Base-by-base conservation (phyloP, 768 basidiomycete genomes). In the Candolleomyces efflorescens region DNA sequence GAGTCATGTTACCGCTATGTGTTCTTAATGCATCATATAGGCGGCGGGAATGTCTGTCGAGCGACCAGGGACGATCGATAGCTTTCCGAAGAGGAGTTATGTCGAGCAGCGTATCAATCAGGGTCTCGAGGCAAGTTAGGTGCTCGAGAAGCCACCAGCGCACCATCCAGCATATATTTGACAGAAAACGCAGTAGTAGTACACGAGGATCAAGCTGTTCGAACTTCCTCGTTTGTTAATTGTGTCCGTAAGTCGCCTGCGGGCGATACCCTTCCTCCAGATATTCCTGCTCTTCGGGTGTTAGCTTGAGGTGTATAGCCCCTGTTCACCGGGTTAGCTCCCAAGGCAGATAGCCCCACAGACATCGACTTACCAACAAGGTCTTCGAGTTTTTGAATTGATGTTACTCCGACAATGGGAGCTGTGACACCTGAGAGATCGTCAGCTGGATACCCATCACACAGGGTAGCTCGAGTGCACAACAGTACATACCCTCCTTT, bases 21-120 rank as follows among this genome's bases (percentile, higher is more conserved):
- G 32, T 5, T 32, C 1, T 32, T 32, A 11, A 32, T 11, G 5
- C 32, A 43, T 11, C 41, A 5, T 43, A 1, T 60, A 84, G 83
- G 84, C 83, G 15, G 82, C 84, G 6, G 84, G 78, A 2, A 81
- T 85, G 71, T 86, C 82, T 57, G 82, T 83, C 12, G 83, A 85
- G 67, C 78, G 72, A 56, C 67, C 68, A 5, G 83, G 84, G 0
- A 82, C 84, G 2, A 79, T 84, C 62, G 82, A 84, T 55, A 84
- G 82, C 61, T 77, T 84, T 59, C 84, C 84, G 3, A 66, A 59
- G 13, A 64, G 67, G 46, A 64, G 55, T 2, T 76, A 79, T 55
- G 78, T 84, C 2, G 32, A 32, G 11, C 32, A 32, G 32, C 32
- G 32, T 32, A 32, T 32, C 32, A 32, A 5, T 32, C 32, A 32